Base-by-base conservation (phyloP, 1,284 basidiomycete genomes). In the Rhizoctonia solani region DNA sequence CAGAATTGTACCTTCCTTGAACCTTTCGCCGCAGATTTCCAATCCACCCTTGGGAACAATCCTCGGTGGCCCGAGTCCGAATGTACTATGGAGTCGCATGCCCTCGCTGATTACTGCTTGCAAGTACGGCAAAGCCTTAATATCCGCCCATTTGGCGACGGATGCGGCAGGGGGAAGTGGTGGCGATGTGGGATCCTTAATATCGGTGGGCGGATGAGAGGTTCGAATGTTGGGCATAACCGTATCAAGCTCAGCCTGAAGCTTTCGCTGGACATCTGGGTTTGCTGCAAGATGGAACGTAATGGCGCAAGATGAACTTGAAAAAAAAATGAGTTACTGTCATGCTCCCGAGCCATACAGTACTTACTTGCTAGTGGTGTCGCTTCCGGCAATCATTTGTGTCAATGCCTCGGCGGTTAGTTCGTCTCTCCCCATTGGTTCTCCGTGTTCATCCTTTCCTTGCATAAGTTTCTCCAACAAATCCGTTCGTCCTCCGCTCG, bases 401-500 rank as follows among this genome's bases (percentile, higher is more conserved):
- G 92, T 93, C 41, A 92, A 78, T 21, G 89, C 91, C 77, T 95
- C 92, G 1, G 91, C 92, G 1, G 92, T 95, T 69, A 95, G 79
- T 75, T 95, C 92, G 73, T 85, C 84, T 52, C 82, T 81, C 1
- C 87, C 85, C 89, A 95, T 89, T 0, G 81, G 84, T 23, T 90
- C 84, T 14, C 93, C 93, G 21, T 88, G 82, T 61, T 87, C 85
- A 74, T 95, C 93, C 72, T 84, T 84, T 25, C 86, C 90, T 53
- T 82, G 79, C 74, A 92, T 87, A 13, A 95, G 81, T 75, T 92
- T 90, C 72, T 86, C 86, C 46, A 95, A 79, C 54, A 95, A 79
- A 75, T 95, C 93, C 19, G 86, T 83, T 34, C 91, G 83, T 47
- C 80, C 79, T 27, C 75, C 75, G 71, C 89, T 88, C 0, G 80